phyloP scores from a whole-genome alignment of 768 basidiomycete species.

The Terana coerulea region DNA sequence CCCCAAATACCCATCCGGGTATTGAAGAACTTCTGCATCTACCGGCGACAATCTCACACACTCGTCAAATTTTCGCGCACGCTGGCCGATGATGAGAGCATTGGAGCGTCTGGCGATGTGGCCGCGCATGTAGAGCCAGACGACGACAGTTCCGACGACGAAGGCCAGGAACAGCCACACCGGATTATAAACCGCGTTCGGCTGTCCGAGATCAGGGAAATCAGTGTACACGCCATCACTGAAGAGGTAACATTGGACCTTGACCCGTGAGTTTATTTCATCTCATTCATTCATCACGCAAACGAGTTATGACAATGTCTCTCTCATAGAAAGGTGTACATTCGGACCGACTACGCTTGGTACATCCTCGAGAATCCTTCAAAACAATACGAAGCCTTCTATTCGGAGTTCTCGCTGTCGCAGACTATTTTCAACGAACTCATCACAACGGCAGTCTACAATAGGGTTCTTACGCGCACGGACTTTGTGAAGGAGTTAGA shows the following conservation, averaged over 20 bases:
- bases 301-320: background rate
- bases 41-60: conserved; percentile 31
- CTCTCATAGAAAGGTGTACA: conserved; percentile 52
- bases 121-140: conserved; percentile 29
- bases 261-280: conserved; percentile 39
- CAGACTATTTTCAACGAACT: conserved; percentile 39
- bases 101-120: conserved; percentile 28
- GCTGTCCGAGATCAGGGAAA: conserved; percentile 41
- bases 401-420: conserved; percentile 42
- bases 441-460: conserved; percentile 27
- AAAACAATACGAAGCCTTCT: conserved; percentile 41
- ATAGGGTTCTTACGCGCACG: background rate
- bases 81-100: conserved; percentile 12
- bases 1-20: conserved; percentile 60
- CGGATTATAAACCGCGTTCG: conserved; percentile 29
- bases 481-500: background rate
- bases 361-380: conserved; percentile 61
- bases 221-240: conserved; percentile 42
- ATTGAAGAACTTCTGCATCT: conserved; percentile 52
- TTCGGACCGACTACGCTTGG: conserved; percentile 63
- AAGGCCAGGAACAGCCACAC: conserved; percentile 20
- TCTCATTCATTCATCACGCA: background rate
- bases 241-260: conserved; percentile 23
- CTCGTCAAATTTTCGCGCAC: conserved; percentile 35
- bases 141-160: conserved; percentile 23